Conservation (phyloP, 495 filamentous ascomycete genomes). For the Thozetella sp. region DNA sequence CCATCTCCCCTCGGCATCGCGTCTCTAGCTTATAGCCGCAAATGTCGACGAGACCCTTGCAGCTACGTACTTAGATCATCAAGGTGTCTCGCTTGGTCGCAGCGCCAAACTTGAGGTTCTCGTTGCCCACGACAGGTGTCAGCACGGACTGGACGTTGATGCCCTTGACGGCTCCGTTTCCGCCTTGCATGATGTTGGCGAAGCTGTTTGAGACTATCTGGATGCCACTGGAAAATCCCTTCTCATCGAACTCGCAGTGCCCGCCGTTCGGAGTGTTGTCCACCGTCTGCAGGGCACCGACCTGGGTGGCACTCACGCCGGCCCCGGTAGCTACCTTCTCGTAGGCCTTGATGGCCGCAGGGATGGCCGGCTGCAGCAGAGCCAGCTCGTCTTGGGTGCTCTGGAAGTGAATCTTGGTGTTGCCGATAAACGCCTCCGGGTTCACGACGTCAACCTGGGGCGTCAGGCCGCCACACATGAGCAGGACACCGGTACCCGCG, state of each 20-base stretch:
- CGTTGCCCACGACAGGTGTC: conserved; percentile 43
- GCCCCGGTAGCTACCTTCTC: conserved; percentile 33
- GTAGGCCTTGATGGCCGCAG: conserved; percentile 46
- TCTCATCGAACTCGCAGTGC: conserved; percentile 52
- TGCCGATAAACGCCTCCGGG: conserved; percentile 26
- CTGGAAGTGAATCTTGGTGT: conserved; percentile 49
- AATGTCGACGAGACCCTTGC: neutral
- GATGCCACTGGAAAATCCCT: conserved; percentile 47
- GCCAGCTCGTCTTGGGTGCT: conserved; percentile 46
- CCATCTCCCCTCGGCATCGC: no score
- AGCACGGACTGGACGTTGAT: conserved; percentile 39
- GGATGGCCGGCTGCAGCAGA: conserved; percentile 43
- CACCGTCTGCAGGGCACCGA: conserved; percentile 46
- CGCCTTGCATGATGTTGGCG: conserved; percentile 44
- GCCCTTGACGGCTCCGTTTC: conserved; percentile 39
- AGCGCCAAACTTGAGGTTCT: conserved; percentile 24
- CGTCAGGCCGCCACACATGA: conserved; percentile 48
- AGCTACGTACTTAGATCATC: conserved; percentile 1
- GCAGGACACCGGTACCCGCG: conserved; percentile 30
- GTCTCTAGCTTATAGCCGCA: no score
- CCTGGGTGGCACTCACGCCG: conserved; percentile 32
- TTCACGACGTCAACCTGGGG: conserved; percentile 46
- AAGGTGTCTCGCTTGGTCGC: conserved; percentile 5
- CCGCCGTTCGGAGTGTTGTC: conserved; percentile 48
- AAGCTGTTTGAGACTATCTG: conserved; percentile 48